These are phyloP conservation scores for Somion occarium DNA, from an alignment of 1,284 basidiomycete genomes.

Conservation along the genomic window DNA sequence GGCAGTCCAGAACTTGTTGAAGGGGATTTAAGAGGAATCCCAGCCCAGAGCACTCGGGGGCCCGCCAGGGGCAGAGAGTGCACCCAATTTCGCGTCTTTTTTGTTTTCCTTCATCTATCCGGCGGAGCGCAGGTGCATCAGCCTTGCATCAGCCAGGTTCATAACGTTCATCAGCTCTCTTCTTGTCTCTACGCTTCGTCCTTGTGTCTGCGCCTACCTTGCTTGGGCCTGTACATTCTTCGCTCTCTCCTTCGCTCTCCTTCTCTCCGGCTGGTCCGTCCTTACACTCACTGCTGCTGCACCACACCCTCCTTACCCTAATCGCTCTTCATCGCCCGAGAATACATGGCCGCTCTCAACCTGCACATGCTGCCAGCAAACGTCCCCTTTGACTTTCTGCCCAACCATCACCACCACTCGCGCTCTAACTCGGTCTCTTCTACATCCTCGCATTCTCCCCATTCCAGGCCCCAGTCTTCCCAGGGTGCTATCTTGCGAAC, in stretches of 20 bases:
- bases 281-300: constrained; percentile 21
- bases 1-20: not conserved
- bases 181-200: constrained; percentile 15
- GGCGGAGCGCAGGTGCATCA: not conserved
- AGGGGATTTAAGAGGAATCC: no score
- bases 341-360: constrained; percentile 65
- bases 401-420: constrained; percentile 58
- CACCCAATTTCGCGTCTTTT: constrained; percentile 6
- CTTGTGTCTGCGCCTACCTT: constrained; percentile 9
- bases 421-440: constrained; percentile 76
- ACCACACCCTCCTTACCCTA: constrained; percentile 27
- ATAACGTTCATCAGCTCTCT: constrained; percentile 10
- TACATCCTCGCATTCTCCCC: constrained; percentile 61
- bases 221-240: constrained; percentile 4
- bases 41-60: not conserved
- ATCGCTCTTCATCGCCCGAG: constrained; percentile 16
- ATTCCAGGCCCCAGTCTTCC: constrained; percentile 71
- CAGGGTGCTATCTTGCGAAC: constrained; percentile 55
- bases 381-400: constrained; percentile 67
- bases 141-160: not conserved
- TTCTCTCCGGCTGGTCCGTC: constrained; percentile 35
- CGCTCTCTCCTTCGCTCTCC: constrained; percentile 13
- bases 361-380: constrained; percentile 63
- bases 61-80: not conserved
- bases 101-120: constrained; percentile 4